Evolutionary conservation across 2,329 filamentous ascomycete species (phyloP).

Genomic region (Nannizziopsis arthrosporioides): DNA sequence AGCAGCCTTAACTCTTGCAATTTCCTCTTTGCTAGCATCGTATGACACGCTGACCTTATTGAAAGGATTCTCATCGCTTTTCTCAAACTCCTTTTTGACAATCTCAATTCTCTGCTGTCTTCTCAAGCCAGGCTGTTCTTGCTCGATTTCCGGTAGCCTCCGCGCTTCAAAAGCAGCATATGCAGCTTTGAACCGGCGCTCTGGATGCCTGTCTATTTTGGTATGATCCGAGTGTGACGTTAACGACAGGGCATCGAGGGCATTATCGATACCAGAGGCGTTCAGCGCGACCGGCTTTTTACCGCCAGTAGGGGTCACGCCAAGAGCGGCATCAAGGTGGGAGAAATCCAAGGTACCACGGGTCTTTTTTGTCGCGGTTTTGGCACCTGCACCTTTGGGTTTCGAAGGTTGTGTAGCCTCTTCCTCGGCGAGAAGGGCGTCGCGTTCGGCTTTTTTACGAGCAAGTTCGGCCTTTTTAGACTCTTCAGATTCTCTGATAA

Average conservation of each 20-base stretch:
- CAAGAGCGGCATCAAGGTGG: constrained; percentile 54
- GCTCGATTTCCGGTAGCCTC: constrained; percentile 71
- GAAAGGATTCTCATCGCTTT: constrained; percentile 87
- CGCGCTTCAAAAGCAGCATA: constrained; percentile 72
- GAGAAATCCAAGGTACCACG: constrained; percentile 59
- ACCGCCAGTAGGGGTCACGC: constrained; percentile 22
- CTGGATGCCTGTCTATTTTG: constrained; percentile 80
- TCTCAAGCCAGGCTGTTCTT: constrained; percentile 67
- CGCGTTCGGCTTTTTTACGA: constrained; percentile 84
- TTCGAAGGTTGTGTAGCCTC: constrained; percentile 54
- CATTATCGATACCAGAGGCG: constrained; percentile 84
- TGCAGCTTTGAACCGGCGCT: constrained; percentile 76
- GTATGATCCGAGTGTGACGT: constrained; percentile 44
- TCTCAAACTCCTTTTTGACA: constrained; percentile 87
- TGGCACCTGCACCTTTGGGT: constrained; percentile 45
- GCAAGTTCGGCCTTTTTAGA: constrained; percentile 72
- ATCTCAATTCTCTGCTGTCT: constrained; percentile 73
- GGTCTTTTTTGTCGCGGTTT: constrained; percentile 42
- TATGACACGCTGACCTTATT: constrained; percentile 69
- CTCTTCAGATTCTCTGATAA: constrained; percentile 65
- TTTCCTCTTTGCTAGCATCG: constrained; percentile 67
- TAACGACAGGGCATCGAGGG: constrained; percentile 71
- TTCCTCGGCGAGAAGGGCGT: constrained; percentile 71
- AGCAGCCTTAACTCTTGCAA: constrained; percentile 51
- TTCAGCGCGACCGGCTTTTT: constrained; percentile 52